Conservation (phyloP, 2,329 filamentous ascomycete species). For the Phyllosticta capitalensis region DNA sequence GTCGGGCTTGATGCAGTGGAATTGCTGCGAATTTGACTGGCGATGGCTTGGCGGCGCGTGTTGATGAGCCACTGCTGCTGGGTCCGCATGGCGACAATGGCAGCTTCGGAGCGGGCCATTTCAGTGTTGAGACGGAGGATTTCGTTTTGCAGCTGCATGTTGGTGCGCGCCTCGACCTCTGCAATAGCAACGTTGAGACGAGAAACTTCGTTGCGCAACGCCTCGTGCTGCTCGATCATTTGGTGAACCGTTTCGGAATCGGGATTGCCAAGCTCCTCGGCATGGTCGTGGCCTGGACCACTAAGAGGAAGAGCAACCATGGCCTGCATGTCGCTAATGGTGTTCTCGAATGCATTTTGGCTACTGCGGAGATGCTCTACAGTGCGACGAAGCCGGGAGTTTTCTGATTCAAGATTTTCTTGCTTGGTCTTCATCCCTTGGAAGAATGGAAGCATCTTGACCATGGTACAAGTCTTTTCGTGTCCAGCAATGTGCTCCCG, state of each 20-base stretch:
- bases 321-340: constrained; percentile 27
- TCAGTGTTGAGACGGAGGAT: constrained; percentile 53
- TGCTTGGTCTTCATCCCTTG: constrained; percentile 27
- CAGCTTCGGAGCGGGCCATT: constrained; percentile 49
- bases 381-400: constrained; percentile 34
- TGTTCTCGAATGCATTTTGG: constrained; percentile 32
- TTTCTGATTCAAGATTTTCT: constrained; percentile 34
- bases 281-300: constrained; percentile 7
- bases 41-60: constrained; percentile 5
- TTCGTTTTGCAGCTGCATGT: constrained; percentile 55
- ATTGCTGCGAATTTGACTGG: constrained; percentile 6
- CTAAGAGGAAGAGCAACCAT: constrained; percentile 7
- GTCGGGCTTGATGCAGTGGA: background rate
- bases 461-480: constrained; percentile 34
- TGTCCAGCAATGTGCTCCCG: constrained; percentile 32
- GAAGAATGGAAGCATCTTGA: constrained; percentile 34
- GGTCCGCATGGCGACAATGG: constrained; percentile 6
- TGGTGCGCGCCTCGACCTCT: constrained; percentile 51
- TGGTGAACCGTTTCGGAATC: constrained; percentile 29
- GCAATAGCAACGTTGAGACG: constrained; percentile 46
- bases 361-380: constrained; percentile 37
- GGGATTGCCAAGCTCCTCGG: constrained; percentile 24
- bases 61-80: constrained; percentile 11
- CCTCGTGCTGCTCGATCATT: constrained; percentile 53
- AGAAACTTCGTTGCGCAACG: constrained; percentile 49